phyloP scores from a whole-genome alignment of 2,329 filamentous ascomycete genomes.

The Madurella mycetomatis region DNA sequence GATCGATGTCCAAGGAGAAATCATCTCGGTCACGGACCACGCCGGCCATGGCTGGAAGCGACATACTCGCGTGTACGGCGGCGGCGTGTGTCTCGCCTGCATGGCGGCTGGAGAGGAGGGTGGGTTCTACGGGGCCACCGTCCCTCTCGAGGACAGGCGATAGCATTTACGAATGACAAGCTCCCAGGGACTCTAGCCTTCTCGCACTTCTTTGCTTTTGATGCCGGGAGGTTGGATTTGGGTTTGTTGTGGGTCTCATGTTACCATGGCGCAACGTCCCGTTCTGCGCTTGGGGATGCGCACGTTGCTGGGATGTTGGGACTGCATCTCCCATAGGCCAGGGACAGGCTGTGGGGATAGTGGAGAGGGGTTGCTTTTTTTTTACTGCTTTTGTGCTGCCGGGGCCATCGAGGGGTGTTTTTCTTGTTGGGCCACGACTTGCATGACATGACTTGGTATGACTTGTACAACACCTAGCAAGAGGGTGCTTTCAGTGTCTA shows the following conservation, averaged over 20 bases:
- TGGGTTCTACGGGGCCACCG: constrained; percentile 51
- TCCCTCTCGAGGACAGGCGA: constrained; percentile 49
- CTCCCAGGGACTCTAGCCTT: too few species aligned
- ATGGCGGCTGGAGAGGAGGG: constrained; percentile 42
- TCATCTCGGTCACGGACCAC: constrained; percentile 45
- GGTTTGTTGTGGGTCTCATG: background rate
- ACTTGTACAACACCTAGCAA: too few species aligned
- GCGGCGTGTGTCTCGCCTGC: constrained; percentile 54
- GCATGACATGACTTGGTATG: too few species aligned
- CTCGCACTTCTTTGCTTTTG: too few species aligned
- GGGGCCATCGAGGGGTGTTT: background rate
- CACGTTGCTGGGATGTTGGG: background rate
- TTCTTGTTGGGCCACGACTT: too few species aligned
- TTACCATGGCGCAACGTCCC: too few species aligned
- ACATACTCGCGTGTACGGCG: constrained; percentile 57
- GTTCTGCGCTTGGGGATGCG: too few species aligned
- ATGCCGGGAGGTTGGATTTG: background rate
- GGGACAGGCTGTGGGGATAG: background rate
- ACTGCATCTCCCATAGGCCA: constrained; percentile 4
- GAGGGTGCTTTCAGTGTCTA: too few species aligned
- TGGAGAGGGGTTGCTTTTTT: background rate
- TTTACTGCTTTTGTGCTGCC: background rate
- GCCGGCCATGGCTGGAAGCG: constrained; percentile 50
- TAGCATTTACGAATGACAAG: background rate
- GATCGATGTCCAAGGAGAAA: constrained; percentile 46